Conservation (phyloP, 2,329 filamentous ascomycete genomes). For the Fusarium pseudoanthophilum region DNA sequence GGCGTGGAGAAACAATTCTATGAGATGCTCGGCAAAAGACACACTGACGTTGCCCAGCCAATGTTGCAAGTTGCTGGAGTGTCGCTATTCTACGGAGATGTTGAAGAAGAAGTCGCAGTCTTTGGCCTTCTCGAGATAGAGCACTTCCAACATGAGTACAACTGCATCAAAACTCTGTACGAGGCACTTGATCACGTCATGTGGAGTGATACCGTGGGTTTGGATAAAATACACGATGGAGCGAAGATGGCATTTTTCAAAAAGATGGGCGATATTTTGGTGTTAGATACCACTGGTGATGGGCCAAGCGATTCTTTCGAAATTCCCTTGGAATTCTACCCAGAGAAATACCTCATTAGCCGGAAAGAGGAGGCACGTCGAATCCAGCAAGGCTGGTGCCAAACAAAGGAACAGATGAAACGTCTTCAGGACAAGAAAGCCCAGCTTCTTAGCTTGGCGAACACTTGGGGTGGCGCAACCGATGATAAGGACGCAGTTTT, state of each 20-base stretch:
- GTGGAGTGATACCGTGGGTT: constrained; percentile 57
- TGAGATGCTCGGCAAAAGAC: constrained; percentile 51
- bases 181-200: constrained; percentile 61
- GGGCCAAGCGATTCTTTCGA: constrained; percentile 58
- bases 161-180: constrained; percentile 56
- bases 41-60: constrained; percentile 43
- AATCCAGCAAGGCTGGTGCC: constrained; percentile 54
- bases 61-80: constrained; percentile 50
- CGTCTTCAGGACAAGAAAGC: constrained; percentile 42
- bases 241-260: constrained; percentile 57
- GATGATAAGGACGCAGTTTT: constrained; percentile 48
- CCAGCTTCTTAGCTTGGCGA: constrained; percentile 43
- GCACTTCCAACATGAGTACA: constrained; percentile 51
- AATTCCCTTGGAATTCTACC: constrained; percentile 63
- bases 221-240: constrained; percentile 49
- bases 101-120: constrained; percentile 48
- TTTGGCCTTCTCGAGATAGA: constrained; percentile 58
- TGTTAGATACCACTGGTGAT: constrained; percentile 57
- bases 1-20: constrained; percentile 59
- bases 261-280: constrained; percentile 62
- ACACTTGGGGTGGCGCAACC: constrained; percentile 42
- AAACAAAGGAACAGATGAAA: constrained; percentile 46
- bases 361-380: constrained; percentile 58
- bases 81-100: constrained; percentile 45
- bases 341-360: constrained; percentile 62